Conservation (phyloP, 306 rosid species). For the Urtica urens region DNA sequence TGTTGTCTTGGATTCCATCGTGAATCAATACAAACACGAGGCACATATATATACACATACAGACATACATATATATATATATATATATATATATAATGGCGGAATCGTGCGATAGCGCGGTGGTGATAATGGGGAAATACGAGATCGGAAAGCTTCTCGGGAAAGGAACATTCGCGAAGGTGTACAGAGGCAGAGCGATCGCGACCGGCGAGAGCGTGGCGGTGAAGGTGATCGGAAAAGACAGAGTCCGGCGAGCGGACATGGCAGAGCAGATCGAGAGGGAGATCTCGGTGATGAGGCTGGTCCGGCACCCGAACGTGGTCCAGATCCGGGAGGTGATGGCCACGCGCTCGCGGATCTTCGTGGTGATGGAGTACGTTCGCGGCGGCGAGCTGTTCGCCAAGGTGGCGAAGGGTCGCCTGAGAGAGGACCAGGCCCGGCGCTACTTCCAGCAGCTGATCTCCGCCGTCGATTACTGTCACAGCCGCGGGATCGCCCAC, state of each 20-base stretch:
- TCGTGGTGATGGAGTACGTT: constrained; percentile 64
- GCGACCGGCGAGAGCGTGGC: constrained; percentile 57
- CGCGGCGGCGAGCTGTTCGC: constrained; percentile 77
- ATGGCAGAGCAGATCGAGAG: constrained; percentile 79
- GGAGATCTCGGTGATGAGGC: constrained; percentile 54
- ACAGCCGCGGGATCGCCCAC: constrained; percentile 71
- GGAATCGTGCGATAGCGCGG: constrained; percentile 13
- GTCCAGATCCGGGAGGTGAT: constrained; percentile 62
- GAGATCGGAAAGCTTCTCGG: constrained; percentile 63
- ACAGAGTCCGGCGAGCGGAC: constrained; percentile 45
- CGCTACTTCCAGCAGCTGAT: constrained; percentile 61
- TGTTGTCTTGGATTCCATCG: constrained; percentile 28
- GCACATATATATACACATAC: background rate
- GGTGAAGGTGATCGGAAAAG: constrained; percentile 51
- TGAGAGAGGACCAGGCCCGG: constrained; percentile 54
- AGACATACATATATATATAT: no score
- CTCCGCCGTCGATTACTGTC: constrained; percentile 70
- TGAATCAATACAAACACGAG: background rate
- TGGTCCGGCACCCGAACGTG: constrained; percentile 63
- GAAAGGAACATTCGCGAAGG: constrained; percentile 76
- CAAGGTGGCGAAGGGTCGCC: constrained; percentile 48
- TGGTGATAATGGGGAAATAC: constrained; percentile 41
- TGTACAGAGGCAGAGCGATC: constrained; percentile 42
- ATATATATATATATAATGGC: no score
- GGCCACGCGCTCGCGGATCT: constrained; percentile 71